These are phyloP conservation scores for Chaetothyriales sp. DNA, from an alignment of 2,329 filamentous ascomycete genomes.

Conservation along the genomic window DNA sequence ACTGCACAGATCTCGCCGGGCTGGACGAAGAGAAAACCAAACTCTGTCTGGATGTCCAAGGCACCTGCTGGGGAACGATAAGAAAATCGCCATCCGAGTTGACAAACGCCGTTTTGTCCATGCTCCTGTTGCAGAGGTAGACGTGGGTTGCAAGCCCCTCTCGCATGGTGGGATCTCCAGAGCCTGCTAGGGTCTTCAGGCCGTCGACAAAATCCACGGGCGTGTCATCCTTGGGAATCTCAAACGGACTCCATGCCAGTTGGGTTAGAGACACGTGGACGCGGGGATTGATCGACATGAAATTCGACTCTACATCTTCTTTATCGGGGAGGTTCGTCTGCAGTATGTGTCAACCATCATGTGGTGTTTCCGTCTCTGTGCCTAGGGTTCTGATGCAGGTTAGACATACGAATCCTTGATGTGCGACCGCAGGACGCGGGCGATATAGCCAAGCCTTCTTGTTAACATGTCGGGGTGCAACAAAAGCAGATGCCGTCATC, in stretches of 20 bases:
- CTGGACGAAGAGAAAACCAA: slow-evolving; percentile 50
- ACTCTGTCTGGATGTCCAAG: slow-evolving; percentile 54
- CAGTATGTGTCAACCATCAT: no score
- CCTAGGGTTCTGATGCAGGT: no score
- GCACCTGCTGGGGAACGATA: slow-evolving; percentile 52
- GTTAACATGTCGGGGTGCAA: slow-evolving; percentile 42
- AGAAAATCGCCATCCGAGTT: slow-evolving; percentile 54
- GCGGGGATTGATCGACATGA: slow-evolving; percentile 34
- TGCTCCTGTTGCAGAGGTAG: slow-evolving; percentile 42
- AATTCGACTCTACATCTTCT: slow-evolving; percentile 24
- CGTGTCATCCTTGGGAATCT: slow-evolving; percentile 35
- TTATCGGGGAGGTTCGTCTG: slow-evolving; percentile 39
- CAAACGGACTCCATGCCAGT: slow-evolving; percentile 45
- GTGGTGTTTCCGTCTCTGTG: no score
- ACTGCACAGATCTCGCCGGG: slow-evolving; percentile 54
- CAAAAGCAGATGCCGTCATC: slow-evolving; percentile 47
- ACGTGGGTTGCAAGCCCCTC: slow-evolving; percentile 44
- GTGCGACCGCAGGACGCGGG: slow-evolving; percentile 42
- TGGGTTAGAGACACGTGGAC: slow-evolving; percentile 44
- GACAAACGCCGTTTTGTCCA: slow-evolving; percentile 44
- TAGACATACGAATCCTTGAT: slow-evolving; percentile 32
- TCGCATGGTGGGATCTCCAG: slow-evolving; percentile 44
- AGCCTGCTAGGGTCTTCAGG: slow-evolving; percentile 42
- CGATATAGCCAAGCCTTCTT: slow-evolving; percentile 48
- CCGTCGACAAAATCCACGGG: slow-evolving; percentile 42